These are phyloP conservation scores for Seiridium cupressi DNA, from an alignment of 2,329 filamentous ascomycete species.

Conservation along the genomic window DNA sequence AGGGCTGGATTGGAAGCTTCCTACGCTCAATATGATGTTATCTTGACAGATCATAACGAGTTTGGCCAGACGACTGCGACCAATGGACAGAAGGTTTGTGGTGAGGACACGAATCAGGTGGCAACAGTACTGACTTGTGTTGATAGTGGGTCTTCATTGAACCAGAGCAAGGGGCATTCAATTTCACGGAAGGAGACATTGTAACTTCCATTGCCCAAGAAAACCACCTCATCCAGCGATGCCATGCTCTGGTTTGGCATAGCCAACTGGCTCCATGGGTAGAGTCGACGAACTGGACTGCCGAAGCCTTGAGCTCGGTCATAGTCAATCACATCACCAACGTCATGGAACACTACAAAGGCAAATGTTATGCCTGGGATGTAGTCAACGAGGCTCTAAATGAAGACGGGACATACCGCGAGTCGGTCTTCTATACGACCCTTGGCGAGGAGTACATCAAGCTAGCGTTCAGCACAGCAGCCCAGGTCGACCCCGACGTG, in stretches of 20 bases:
- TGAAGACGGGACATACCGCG: slow-evolving; percentile 49
- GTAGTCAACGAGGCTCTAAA: slow-evolving; percentile 58
- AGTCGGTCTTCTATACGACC: slow-evolving; percentile 46
- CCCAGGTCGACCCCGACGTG: slow-evolving; percentile 43
- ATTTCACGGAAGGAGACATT: slow-evolving; percentile 57
- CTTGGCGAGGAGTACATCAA: slow-evolving; percentile 52
- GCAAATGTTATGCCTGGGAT: slow-evolving; percentile 54
- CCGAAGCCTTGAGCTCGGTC: slow-evolving; percentile 45
- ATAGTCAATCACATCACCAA: slow-evolving; percentile 52
- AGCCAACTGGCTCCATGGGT: slow-evolving; percentile 52
- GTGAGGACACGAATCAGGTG: not conserved
- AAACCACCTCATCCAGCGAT: slow-evolving; percentile 49
- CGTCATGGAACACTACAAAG: slow-evolving; percentile 44
- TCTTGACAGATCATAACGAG: slow-evolving; percentile 51
- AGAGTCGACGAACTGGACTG: slow-evolving; percentile 44
- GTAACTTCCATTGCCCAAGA: slow-evolving; percentile 40
- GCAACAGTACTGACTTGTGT: slow-evolving; percentile 3
- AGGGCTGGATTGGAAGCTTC: slow-evolving; percentile 44
- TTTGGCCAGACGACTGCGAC: slow-evolving; percentile 63
- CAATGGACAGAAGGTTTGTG: slow-evolving; percentile 50
- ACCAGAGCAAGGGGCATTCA: slow-evolving; percentile 56
- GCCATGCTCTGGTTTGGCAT: slow-evolving; percentile 52
- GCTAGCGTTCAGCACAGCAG: slow-evolving; percentile 48
- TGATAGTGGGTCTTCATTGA: slow-evolving; percentile 56
- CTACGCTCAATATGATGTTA: slow-evolving; percentile 52